A percentile compares a stretch with the other conserved stretches of the same genome.
These are phyloP conservation scores for Dysphania ambrosioides DNA, from an alignment of 148 eudicot genomes.

Conservation along the genomic window DNA sequence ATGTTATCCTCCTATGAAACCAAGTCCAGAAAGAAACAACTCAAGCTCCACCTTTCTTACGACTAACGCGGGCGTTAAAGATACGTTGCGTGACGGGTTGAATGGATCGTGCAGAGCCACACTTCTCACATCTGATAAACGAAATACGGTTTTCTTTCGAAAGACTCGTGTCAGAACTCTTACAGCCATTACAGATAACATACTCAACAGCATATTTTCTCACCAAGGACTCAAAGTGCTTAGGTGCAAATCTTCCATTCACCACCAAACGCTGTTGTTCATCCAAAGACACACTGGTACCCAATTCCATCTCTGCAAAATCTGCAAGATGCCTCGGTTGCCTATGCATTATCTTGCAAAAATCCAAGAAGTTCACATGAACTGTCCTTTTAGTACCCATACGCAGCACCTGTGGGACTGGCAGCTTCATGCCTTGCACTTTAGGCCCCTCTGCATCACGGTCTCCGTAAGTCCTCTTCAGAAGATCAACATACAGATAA, in stretches of 20 bases:
- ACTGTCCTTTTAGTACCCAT: constrained; percentile 41
- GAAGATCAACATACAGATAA: constrained; percentile 10
- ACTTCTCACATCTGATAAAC: constrained; percentile 36
- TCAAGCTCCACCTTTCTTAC: background rate
- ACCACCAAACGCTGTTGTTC: too few species aligned
- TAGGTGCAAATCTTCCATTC: too few species aligned
- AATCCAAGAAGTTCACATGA: constrained; percentile 39
- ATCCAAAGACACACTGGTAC: constrained; percentile 44
- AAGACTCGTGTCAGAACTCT: constrained; percentile 44
- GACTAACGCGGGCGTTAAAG: background rate
- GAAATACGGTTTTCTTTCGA: constrained; percentile 36
- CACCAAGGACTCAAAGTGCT: constrained; percentile 40
- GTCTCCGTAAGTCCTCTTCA: background rate
- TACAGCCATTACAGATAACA: constrained; percentile 43
- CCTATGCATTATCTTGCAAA: constrained; percentile 42
- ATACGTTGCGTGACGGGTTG: background rate
- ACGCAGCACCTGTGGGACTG: constrained; percentile 36
- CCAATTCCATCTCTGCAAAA: constrained; percentile 45
- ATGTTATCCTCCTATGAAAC: too few species aligned
- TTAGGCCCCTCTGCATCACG: constrained; percentile 11
- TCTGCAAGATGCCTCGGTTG: constrained; percentile 43
- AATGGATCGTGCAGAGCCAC: background rate
- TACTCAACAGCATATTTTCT: constrained; percentile 48
- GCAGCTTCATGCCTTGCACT: constrained; percentile 27
- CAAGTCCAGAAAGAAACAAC: too few species aligned